Conservation (phyloP, 805 yeast species). For the Candida succiphila region DNA sequence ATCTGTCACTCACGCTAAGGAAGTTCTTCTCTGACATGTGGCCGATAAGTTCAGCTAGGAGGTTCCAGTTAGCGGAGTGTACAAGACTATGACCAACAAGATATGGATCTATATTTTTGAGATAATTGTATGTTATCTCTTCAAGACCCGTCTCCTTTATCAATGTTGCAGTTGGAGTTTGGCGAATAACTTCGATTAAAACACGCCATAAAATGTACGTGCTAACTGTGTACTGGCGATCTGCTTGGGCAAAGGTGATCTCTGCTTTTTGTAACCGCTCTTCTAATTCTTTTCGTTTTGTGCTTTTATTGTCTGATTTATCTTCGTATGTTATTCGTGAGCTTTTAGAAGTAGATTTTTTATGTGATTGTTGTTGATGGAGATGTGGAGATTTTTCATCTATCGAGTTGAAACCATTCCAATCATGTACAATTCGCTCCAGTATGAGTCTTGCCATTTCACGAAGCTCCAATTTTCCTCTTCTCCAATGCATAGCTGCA, state of each 20-base stretch:
- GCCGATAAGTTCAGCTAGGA: constrained; percentile 82
- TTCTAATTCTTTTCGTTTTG: constrained; percentile 13
- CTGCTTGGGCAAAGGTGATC: constrained; percentile 72
- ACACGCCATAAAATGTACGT: constrained; percentile 88
- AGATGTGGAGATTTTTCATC: not conserved
- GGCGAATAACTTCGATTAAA: constrained; percentile 83
- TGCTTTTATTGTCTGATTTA: not conserved
- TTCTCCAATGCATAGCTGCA: constrained; percentile 97
- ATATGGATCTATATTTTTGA: constrained; percentile 78
- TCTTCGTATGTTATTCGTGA: constrained; percentile 2
- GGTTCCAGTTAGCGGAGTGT: constrained; percentile 87
- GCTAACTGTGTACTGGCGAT: constrained; percentile 75
- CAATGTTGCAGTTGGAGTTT: constrained; percentile 61
- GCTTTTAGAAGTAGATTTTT: constrained; percentile 13
- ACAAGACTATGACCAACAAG: constrained; percentile 58
- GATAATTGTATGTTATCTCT: constrained; percentile 86
- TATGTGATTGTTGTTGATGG: constrained; percentile 11
- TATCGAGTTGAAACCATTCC: constrained; percentile 12
- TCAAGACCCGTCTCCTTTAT: constrained; percentile 80
- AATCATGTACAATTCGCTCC: constrained; percentile 25
- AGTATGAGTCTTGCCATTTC: constrained; percentile 47
- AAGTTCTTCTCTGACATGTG: constrained; percentile 82
- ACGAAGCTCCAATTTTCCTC: constrained; percentile 83
- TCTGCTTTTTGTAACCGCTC: constrained; percentile 31
- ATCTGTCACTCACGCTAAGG: constrained; percentile 82